Base-by-base conservation (phyloP, 805 yeast species). In the Zygotorulaspora chibaensis region DNA sequence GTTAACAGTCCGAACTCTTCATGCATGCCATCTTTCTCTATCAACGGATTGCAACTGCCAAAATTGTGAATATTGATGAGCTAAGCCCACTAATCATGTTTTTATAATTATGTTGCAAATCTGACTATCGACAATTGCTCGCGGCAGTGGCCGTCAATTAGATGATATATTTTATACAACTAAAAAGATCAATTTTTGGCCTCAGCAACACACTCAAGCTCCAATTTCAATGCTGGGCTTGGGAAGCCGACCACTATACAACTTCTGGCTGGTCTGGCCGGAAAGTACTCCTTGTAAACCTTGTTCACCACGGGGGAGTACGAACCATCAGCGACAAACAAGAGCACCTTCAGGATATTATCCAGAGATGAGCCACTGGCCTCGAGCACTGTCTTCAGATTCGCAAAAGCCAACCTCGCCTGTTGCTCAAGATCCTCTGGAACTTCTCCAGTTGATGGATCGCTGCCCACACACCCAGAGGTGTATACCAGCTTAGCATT, bases 161-260 rank as follows among this genome's bases (percentile, higher is more conserved):
- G 25, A 20, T 7, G 25, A 20, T 20, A 20, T 20, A 20, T 20
- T 7, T 20, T 20, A 20, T 20, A 20, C 25, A 20, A 7, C 25
- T 20, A 20, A 7, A 20, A 5, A 20, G 7, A 20, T 20, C 25
- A 20, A 20, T 20, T 20, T 20, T 20, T 29, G 3, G 33, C 33
- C 8, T 29, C 47, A 28, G 78, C 77, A 54, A 76, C 65, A 41
- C 73, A 71, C 57, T 78, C 82, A 46, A 77, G 54, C 56, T 78
- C 83, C 38, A 78, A 75, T 54, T 74, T 70, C 43, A 77, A 49
- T n/a, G 64, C 54, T 8, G 73, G 68, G 56, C 75, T 71, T 58
- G 79, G 79, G 64, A 78, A 77, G 6, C 65, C 71, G 20, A 74
- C 80, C 43, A 75, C 66, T 29, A 77, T 65, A 57, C 80, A 75